phyloP scores from a whole-genome alignment of 2,329 filamentous ascomycete genomes.

The Microcyclosporella mali region DNA sequence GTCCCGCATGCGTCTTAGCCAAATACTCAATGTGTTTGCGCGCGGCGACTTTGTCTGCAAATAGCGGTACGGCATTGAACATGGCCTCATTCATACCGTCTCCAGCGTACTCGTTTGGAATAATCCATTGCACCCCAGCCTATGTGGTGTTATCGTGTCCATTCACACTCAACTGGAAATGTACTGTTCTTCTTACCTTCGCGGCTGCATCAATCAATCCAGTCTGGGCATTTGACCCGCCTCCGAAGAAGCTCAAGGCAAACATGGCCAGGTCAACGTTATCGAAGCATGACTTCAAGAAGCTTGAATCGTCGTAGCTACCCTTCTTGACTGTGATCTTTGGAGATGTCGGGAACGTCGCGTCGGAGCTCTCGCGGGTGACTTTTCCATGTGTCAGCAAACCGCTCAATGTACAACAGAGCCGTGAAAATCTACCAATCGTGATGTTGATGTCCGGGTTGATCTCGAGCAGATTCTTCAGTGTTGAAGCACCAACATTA shows the following conservation, averaged over 20 bases:
- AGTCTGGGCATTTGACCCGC: constrained; percentile 6
- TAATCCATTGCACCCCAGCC: constrained; percentile 26
- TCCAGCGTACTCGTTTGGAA: constrained; percentile 15
- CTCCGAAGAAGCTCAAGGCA: constrained; percentile 21
- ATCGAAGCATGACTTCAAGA: constrained; percentile 19
- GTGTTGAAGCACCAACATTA: constrained; percentile 29
- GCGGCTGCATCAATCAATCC: constrained; percentile 23
- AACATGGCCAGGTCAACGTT: constrained; percentile 30
- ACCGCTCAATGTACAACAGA: too few relatives aligned
- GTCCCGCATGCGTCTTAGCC: constrained; percentile 25
- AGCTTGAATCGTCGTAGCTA: constrained; percentile 20
- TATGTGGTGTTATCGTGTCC: not conserved
- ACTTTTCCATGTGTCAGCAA: constrained; percentile 12
- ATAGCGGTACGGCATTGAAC: constrained; percentile 15
- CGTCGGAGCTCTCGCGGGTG: constrained; percentile 35
- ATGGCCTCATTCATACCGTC: constrained; percentile 21
- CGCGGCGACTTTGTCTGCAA: constrained; percentile 11
- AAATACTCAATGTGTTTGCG: constrained; percentile 22
- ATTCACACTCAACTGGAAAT: too few relatives aligned
- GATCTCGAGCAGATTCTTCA: constrained; percentile 28
- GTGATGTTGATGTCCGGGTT: constrained; percentile 30
- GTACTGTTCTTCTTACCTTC: not conserved
- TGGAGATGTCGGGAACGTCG: constrained; percentile 30
- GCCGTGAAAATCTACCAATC: constrained; percentile 9
- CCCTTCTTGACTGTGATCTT: constrained; percentile 22